Conservation (phyloP, 768 basidiomycete genomes). For the Lentinula sp. region DNA sequence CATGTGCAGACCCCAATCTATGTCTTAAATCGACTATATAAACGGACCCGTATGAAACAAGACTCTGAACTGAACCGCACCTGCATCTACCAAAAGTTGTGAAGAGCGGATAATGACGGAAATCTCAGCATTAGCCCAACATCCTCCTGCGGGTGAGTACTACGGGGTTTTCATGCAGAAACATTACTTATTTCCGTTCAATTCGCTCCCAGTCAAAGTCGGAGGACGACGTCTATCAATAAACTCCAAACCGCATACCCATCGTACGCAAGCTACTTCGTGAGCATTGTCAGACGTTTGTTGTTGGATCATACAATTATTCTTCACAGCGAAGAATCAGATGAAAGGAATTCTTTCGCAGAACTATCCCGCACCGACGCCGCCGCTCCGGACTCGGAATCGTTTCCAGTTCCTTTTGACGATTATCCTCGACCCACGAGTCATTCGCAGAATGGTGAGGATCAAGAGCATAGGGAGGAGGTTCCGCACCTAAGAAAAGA, state of each 20-base stretch:
- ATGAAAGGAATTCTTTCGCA: neutral
- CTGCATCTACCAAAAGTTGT: too few species aligned
- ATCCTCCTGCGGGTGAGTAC: neutral
- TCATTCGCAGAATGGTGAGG: neutral
- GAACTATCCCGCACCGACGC: neutral
- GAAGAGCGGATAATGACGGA: neutral
- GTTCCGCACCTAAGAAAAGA: neutral
- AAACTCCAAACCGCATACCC: neutral
- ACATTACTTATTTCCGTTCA: neutral
- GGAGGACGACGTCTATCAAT: constrained; percentile 1
- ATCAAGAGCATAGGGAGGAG: neutral
- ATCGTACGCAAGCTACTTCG: neutral
- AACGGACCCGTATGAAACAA: too few species aligned
- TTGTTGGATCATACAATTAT: neutral
- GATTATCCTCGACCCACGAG: neutral
- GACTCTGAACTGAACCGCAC: too few species aligned
- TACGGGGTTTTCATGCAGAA: too few species aligned
- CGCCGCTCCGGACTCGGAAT: neutral
- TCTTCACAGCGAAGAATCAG: neutral
- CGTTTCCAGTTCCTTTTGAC: neutral
- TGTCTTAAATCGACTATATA: too few species aligned
- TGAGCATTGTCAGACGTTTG: neutral
- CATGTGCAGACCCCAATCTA: too few species aligned
- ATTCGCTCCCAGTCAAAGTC: neutral
- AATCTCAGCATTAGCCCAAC: neutral